Evolutionary conservation across 371 early-diverging fungal species (phyloP), one percentile per base, ranked within the genome.

Genomic region (Rhizopus delemar): DNA sequence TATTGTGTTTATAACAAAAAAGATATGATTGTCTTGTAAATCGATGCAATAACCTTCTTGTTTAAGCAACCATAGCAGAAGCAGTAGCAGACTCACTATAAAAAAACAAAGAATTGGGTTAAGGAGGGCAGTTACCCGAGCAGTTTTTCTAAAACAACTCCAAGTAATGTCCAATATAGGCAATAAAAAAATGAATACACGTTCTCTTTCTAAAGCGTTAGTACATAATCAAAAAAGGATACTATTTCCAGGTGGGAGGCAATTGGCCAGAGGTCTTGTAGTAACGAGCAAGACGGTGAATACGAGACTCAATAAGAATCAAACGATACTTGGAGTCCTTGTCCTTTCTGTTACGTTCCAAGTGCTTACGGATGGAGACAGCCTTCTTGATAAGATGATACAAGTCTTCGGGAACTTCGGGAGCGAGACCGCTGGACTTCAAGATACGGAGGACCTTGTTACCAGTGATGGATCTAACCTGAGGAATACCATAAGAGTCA

Each of bases 361-460:
- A 77, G 84, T 99, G 99, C 90, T 96, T 98, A 83, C 96, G 96
- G 82, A 99, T 93, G 71, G 94, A 85, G 73, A 98, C 97, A 54
- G 99, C 98, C 92, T 99, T 99, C 91, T 98, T 98, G 89, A 99
- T 97, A 64, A 99, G 85, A 80, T 94, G 93, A 88, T 97, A 94
- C 60, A 99, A 87, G 85, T 99, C 99, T 86, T 99, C 99, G 65
- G 99, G 99, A 74, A 99, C 94, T 77, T 93, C 94, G 66, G 99
- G 99, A 57, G 70, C 70, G 53, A 70, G 70, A 83, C 88, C 87
- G 86, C 91, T 90, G 74, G 86, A 77, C 85, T 92, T 92, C 65
- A 96, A 81, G 81, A 96, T 91, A 85, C 93, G 90, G 69, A 97
- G 88, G 57, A 99, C 84, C 90, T 95, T 96, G 91, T 90, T 95